A percentile compares a stretch with the other conserved stretches of the same genome.
These are phyloP conservation scores for Populus tremula DNA, from an alignment of 345 rosid species.

Conservation along the genomic window DNA sequence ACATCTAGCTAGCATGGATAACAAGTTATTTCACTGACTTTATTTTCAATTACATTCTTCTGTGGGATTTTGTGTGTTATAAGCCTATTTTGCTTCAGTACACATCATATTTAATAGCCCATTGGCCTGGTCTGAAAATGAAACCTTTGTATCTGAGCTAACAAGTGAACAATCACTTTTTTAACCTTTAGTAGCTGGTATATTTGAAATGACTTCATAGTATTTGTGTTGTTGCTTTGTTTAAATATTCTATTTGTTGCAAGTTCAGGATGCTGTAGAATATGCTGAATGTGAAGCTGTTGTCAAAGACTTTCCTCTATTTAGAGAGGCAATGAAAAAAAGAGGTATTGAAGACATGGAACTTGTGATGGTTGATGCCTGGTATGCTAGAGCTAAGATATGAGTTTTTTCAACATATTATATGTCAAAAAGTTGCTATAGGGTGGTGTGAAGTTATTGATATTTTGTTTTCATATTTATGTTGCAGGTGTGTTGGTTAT, in stretches of 20 bases:
- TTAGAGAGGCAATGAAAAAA: conserved; percentile 82
- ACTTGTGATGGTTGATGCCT: conserved; percentile 86
- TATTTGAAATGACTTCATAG: background rate
- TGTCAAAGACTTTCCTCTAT: conserved; percentile 76
- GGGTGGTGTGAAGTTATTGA: conserved; percentile 1
- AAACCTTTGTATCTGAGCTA: background rate
- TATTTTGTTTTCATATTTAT: conserved; percentile 5
- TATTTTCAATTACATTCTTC: background rate
- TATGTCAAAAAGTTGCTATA: conserved; percentile 5
- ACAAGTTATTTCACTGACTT: background rate
- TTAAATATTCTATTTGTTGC: conserved; percentile 5
- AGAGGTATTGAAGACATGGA: conserved; percentile 95
- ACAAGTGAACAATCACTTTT: background rate
- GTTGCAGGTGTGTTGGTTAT: conserved; percentile 80
- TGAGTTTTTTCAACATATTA: background rate
- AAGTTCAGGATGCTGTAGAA: conserved; percentile 67
- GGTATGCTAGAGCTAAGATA: conserved; percentile 42
- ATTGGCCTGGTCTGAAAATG: background rate
- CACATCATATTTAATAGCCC: background rate
- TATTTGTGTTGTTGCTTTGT: background rate
- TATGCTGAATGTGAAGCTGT: conserved; percentile 92
- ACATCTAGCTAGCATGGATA: background rate
- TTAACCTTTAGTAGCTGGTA: background rate
- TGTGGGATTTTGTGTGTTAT: background rate
- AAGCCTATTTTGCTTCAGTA: background rate